Conservation (phyloP, 1,284 basidiomycete species). For the Pulchroboletus neoregius region DNA sequence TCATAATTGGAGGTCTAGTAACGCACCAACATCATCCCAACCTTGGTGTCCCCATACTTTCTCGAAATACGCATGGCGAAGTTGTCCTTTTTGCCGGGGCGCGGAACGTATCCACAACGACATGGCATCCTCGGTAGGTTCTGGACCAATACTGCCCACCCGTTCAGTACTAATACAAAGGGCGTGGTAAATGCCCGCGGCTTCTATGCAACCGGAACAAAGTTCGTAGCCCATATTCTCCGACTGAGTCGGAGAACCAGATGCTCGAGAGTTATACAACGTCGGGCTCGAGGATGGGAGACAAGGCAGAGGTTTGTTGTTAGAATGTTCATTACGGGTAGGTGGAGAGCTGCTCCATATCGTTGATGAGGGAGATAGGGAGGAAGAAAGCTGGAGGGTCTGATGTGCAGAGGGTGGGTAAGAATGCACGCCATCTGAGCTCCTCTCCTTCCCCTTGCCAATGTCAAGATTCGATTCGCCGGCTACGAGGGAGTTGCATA, state of each 20-base stretch:
- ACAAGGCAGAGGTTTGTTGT: slow-evolving; percentile 40
- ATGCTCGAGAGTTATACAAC: slow-evolving; percentile 14
- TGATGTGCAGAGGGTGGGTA: slow-evolving; percentile 27
- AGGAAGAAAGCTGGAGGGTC: slow-evolving; percentile 32
- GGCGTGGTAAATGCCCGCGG: slow-evolving; percentile 73
- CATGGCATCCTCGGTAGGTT: slow-evolving; percentile 47
- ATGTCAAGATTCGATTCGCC: slow-evolving; percentile 11
- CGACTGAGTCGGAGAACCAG: slow-evolving; percentile 16
- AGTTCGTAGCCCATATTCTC: slow-evolving; percentile 68
- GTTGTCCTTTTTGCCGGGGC: slow-evolving; percentile 62
- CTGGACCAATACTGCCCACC: slow-evolving; percentile 37
- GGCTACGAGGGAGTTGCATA: slow-evolving; percentile 11
- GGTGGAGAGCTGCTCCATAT: slow-evolving; percentile 17
- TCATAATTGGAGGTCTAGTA: slow-evolving; percentile 14
- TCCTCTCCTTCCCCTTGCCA: slow-evolving; percentile 38
- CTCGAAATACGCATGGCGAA: slow-evolving; percentile 81
- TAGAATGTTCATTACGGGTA: slow-evolving; percentile 26
- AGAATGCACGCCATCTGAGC: slow-evolving; percentile 13
- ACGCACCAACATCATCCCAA: slow-evolving; percentile 85
- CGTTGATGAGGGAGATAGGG: slow-evolving; percentile 38
- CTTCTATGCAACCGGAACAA: slow-evolving; percentile 73
- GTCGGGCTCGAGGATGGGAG: slow-evolving; percentile 31
- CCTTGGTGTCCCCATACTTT: slow-evolving; percentile 77
- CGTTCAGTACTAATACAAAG: slow-evolving; percentile 54
- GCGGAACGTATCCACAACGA: slow-evolving; percentile 58